These are phyloP conservation scores for Cephalotrichum gorgonifer DNA, from an alignment of 2,329 filamentous ascomycete genomes.

Conservation along the genomic window DNA sequence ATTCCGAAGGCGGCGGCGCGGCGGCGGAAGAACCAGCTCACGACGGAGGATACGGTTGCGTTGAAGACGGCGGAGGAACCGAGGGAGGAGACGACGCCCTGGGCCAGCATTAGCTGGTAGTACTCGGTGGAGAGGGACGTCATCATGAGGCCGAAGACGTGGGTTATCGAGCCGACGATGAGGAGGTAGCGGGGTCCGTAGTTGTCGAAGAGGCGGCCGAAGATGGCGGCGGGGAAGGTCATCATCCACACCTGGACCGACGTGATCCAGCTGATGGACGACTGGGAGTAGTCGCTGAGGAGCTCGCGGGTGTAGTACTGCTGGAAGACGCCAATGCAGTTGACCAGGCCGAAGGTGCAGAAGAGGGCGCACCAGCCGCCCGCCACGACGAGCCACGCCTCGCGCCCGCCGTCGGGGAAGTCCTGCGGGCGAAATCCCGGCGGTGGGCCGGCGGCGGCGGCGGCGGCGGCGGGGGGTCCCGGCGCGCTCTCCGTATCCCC, in stretches of 20 bases:
- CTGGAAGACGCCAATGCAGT: conserved; percentile 45
- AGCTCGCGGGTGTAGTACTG: conserved; percentile 43
- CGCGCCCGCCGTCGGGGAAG: conserved; percentile 47
- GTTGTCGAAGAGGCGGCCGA: conserved; percentile 53
- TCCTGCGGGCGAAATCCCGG: conserved; percentile 24
- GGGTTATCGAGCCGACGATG: conserved; percentile 38
- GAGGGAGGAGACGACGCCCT: conserved; percentile 27
- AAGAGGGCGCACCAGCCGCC: conserved; percentile 33
- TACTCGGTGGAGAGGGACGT: conserved; percentile 36
- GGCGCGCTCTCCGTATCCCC: conserved; percentile 4
- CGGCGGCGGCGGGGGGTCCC: background rate
- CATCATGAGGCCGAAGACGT: conserved; percentile 59
- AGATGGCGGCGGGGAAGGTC: conserved; percentile 38
- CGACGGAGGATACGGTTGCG: conserved; percentile 27
- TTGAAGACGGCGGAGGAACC: conserved; percentile 33
- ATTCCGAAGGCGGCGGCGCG: conserved; percentile 44
- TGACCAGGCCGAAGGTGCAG: conserved; percentile 33
- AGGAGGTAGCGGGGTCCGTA: conserved; percentile 52
- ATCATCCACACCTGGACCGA: conserved; percentile 39
- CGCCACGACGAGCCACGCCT: conserved; percentile 48
- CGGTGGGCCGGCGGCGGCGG: background rate
- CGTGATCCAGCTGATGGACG: conserved; percentile 49
- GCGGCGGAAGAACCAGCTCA: conserved; percentile 41
- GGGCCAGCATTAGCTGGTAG: conserved; percentile 33
- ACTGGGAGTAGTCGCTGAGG: conserved; percentile 35